Conservation (phyloP, 257 asterid species). For the Forsythia viridissima region DNA sequence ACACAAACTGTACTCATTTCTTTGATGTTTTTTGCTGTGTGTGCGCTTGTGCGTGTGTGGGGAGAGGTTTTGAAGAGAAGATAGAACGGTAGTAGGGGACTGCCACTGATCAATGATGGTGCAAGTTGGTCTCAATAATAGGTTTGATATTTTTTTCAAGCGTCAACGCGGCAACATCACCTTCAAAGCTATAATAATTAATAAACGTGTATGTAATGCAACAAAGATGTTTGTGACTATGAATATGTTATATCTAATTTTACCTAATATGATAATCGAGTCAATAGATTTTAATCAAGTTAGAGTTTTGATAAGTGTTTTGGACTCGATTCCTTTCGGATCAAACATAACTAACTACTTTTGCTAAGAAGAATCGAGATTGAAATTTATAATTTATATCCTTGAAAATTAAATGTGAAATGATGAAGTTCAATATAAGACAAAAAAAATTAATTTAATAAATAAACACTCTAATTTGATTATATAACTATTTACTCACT, state of each 20-base stretch:
- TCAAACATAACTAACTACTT: not conserved
- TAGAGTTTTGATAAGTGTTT: too few relatives aligned
- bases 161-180: not conserved
- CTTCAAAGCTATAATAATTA: too few relatives aligned
- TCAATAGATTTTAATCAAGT: too few relatives aligned
- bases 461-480: too few relatives aligned
- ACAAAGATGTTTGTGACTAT: not conserved
- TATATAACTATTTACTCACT: too few relatives aligned
- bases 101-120: not conserved
- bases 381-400: not conserved
- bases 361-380: not conserved
- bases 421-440: not conserved
- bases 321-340: not conserved
- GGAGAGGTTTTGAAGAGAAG: not conserved
- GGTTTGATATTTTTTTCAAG: not conserved
- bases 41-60: not conserved
- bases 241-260: not conserved
- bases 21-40: not conserved
- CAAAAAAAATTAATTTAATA: too few relatives aligned
- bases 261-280: too few relatives aligned
- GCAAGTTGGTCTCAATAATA: not conserved
- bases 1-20: conserved; percentile 35
- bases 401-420: not conserved
- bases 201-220: not conserved
- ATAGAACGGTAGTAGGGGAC: not conserved